Base-by-base conservation (phyloP, 73 alveolate genomes). In the Symbiodinium pilosum region DNA sequence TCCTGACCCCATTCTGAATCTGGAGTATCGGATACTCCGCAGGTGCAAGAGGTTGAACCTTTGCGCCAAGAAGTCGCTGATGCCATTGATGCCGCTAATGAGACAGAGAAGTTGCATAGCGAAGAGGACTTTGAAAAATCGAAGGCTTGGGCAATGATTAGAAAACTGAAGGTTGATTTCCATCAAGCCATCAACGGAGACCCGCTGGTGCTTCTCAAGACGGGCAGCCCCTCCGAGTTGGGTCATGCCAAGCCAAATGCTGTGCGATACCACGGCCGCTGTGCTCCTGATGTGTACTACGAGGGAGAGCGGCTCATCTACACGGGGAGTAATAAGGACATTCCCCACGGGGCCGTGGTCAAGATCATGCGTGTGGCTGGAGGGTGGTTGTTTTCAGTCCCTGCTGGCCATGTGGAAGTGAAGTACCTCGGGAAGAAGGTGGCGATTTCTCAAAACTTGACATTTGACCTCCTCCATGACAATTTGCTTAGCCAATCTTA, bases 121-220 rank as follows among this genome's bases (percentile, higher is more conserved):
- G 77, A 64, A 5, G 38, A 24, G 40, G 77, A 64, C 77, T 64
- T 64, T 36, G 38, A 64, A 36, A 64, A 6, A 12, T 64, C 77
- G 36, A 64, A 64, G 77, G 77, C 77, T 36, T 64, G 77, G 77
- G 77, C 30, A 3, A 64, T 64, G 77, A 36, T 26, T 32, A 64
- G 28, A 36, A 26, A 64, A 16, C 7, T 64, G 38, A 36, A 64
- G 38, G 32, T 64, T 36, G 11, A 26, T 36, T 64, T 64, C 77
- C 77, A 64, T 36, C 21, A 64, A 36, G 77, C 77, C 7, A 18
- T 64, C 77, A 64, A 36, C 77, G 77, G 32, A 32, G 77, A 64
- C 77, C 77, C 77, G 36, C 11, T 64, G 38, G 77, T 64, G 77
- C 77, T 64, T 36, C 77, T 64, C 77, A 64, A 64, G 77, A 64